phyloP scores from a whole-genome alignment of 2,329 filamentous ascomycete genomes.

The Penicillium sp. region DNA sequence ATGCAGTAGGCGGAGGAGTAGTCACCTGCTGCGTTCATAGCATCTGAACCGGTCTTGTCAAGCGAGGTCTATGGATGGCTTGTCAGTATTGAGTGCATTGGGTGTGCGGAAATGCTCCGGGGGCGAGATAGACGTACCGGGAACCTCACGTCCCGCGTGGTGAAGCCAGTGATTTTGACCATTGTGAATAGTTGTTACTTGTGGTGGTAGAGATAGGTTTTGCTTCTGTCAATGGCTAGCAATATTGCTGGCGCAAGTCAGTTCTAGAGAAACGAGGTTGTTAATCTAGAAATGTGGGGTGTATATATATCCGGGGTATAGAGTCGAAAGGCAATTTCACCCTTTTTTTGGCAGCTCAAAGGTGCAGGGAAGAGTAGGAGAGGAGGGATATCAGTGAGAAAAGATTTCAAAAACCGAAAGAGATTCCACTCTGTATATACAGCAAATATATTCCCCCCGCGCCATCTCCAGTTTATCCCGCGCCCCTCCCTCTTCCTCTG shows the following conservation, averaged over 20 bases:
- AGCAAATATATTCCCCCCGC: conserved; percentile 20
- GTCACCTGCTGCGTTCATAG: conserved; percentile 92
- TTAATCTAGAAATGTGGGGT: conserved; percentile 8
- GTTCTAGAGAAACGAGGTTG: conserved; percentile 1
- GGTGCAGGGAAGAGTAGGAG: background rate
- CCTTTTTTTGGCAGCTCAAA: background rate
- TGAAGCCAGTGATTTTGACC: conserved; percentile 71
- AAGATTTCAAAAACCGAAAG: conserved; percentile 4
- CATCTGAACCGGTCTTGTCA: conserved; percentile 94
- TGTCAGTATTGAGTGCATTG: background rate
- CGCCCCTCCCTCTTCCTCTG: conserved; percentile 16
- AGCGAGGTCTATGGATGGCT: conserved; percentile 67
- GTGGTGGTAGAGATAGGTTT: background rate
- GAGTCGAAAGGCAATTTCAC: background rate
- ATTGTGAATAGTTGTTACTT: conserved; percentile 28
- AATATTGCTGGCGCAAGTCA: background rate
- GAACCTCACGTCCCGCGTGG: conserved; percentile 72
- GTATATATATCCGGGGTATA: background rate
- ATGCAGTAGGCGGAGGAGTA: conserved; percentile 96
- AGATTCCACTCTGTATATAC: conserved; percentile 22
- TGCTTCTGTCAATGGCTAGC: conserved; percentile 11
- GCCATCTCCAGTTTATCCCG: conserved; percentile 15
- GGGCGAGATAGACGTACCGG: conserved; percentile 47
- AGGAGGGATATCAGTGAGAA: conserved; percentile 1
- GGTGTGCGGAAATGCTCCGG: background rate